phyloP scores from a whole-genome alignment of 192 early-diverging fungal species.

The Rhizophagus clarus region DNA sequence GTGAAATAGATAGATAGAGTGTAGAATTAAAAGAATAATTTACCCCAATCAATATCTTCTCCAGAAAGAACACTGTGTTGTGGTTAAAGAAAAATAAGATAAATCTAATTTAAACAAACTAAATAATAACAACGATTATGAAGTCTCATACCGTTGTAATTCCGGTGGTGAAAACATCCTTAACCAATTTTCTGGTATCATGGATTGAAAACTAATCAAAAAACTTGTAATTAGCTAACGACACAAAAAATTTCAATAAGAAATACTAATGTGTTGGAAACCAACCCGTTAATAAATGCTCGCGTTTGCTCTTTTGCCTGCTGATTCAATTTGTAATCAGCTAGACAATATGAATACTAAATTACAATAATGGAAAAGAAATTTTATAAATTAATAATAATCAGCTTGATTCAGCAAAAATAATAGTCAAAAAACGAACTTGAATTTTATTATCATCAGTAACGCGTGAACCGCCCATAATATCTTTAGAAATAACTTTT shows the following conservation, averaged over 20 bases:
- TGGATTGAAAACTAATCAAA: constrained; percentile 44
- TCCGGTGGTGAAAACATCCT: constrained; percentile 87
- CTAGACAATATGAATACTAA: constrained; percentile 74
- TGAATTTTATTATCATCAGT: constrained; percentile 45
- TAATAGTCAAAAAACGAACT: constrained; percentile 16
- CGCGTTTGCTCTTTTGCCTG: constrained; percentile 64
- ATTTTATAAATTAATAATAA: constrained; percentile 30
- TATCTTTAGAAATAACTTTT: constrained; percentile 41
- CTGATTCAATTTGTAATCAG: constrained; percentile 77
- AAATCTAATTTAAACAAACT: not conserved
- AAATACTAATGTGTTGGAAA: constrained; percentile 45
- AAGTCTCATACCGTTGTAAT: constrained; percentile 57
- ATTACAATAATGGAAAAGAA: constrained; percentile 48
- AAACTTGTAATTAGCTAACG: not conserved
- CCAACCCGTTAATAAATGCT: constrained; percentile 72
- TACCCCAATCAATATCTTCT: constrained; percentile 64
- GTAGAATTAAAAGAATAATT: not conserved
- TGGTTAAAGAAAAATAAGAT: not conserved
- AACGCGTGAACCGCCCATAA: constrained; percentile 47
- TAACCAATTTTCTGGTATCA: constrained; percentile 82
- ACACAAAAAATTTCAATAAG: constrained; percentile 51
- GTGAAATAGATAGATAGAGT: constrained; percentile 13
- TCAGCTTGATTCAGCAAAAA: not conserved
- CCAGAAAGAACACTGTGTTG: constrained; percentile 55
- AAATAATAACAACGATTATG: not conserved